These are phyloP conservation scores for Osmanthus fragrans DNA, from an alignment of 257 asterid species.

Conservation along the genomic window DNA sequence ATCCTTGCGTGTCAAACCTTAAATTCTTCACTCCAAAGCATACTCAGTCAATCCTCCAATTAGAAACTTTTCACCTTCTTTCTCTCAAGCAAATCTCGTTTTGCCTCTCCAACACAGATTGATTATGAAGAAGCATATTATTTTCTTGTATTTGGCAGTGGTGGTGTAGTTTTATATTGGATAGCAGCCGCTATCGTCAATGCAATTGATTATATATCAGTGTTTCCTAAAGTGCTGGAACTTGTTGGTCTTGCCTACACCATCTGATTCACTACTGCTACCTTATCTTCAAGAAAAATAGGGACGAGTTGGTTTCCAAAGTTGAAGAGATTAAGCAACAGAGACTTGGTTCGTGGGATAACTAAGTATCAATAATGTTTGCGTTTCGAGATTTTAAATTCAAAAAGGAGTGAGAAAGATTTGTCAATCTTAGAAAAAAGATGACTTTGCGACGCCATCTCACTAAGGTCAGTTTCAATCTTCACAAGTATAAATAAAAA, in stretches of 20 bases:
- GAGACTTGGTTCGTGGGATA: too few species aligned
- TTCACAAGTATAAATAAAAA: not conserved
- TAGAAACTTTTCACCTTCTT: not conserved
- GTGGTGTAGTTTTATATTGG: constrained; percentile 57
- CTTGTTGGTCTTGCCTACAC: constrained; percentile 77
- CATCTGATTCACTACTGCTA: too few species aligned
- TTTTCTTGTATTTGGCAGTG: constrained; percentile 53
- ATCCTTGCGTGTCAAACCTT: too few species aligned
- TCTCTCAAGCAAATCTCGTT: not conserved
- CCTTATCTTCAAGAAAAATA: constrained; percentile 62
- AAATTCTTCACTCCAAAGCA: not conserved
- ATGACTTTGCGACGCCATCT: constrained; percentile 70
- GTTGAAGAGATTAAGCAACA: constrained; percentile 57
- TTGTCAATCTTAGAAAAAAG: constrained; percentile 26
- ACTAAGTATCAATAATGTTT: too few species aligned
- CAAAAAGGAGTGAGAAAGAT: too few species aligned
- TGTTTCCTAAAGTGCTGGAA: constrained; percentile 75
- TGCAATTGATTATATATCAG: constrained; percentile 78
- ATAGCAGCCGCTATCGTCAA: constrained; percentile 55
- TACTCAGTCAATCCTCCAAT: not conserved
- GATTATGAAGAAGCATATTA: constrained; percentile 53
- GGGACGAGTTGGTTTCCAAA: constrained; percentile 61
- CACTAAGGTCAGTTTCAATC: constrained; percentile 47
- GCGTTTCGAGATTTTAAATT: too few species aligned
- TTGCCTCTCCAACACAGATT: constrained; percentile 4